phyloP scores from a whole-genome alignment of 495 filamentous ascomycete genomes.

The Lasiosphaeria ovina region DNA sequence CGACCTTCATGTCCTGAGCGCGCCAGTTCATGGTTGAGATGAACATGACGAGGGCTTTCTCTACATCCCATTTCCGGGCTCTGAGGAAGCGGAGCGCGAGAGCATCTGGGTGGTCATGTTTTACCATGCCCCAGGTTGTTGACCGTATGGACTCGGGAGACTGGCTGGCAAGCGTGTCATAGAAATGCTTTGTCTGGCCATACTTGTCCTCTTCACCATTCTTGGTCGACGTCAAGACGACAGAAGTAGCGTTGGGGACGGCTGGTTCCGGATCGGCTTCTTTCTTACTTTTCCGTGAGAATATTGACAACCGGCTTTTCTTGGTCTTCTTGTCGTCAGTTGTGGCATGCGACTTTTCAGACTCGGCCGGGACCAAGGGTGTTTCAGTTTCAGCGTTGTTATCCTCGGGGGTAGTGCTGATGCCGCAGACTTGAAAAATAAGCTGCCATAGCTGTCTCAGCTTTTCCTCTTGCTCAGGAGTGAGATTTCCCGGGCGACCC shows the following conservation, averaged over 20 bases:
- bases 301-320: constrained; percentile 65
- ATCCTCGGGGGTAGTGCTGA: constrained; percentile 38
- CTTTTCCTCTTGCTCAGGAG: constrained; percentile 82
- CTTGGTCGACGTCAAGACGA: constrained; percentile 34
- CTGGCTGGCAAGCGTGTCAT: constrained; percentile 70
- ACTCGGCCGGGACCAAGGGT: constrained; percentile 20
- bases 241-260: constrained; percentile 8
- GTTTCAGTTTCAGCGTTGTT: constrained; percentile 27
- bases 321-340: constrained; percentile 61
- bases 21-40: constrained; percentile 94
- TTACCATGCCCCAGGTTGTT: constrained; percentile 93
- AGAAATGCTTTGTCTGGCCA: constrained; percentile 82
- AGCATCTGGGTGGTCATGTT: constrained; percentile 89
- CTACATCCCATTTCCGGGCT: constrained; percentile 93
- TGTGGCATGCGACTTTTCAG: constrained; percentile 8
- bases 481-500: constrained; percentile 84
- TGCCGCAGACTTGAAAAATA: constrained; percentile 76
- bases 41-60: constrained; percentile 91
- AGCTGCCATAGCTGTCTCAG: constrained; percentile 82
- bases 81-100: constrained; percentile 86
- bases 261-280: constrained; percentile 45
- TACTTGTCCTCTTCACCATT: constrained; percentile 83
- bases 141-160: constrained; percentile 74
- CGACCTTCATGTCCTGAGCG: constrained; percentile 73
- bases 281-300: constrained; percentile 59